Base-by-base conservation (phyloP, 331 rosid species). In the Prunus yedoensis region DNA sequence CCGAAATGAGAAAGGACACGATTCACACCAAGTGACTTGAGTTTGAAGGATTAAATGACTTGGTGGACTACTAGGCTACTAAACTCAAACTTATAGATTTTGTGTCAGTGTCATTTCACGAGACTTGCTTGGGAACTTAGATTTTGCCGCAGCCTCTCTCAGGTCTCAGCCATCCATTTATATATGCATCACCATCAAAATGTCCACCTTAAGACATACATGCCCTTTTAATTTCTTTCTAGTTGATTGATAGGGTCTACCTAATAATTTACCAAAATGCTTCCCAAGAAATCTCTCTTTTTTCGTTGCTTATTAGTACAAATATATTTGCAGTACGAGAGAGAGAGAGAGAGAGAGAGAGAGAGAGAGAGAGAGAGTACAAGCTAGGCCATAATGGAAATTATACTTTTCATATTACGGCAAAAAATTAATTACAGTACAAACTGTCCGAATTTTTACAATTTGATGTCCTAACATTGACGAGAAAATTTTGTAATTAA, bases 191-290 rank as follows among this genome's bases (percentile, higher is more conserved):
- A 32, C 77, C 56, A 20, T 72, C 74, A 38, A 59, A 60, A 61
- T n/a, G n/a, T 28, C 20, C 32, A 10, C 70, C 12, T 47, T n/a
- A n/a, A 28, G 9, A 3, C 32, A 27, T 3, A 41, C 47, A 53
- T 18, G 58, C 76, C 63, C 11, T 67, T 74, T 49, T 66, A 25
- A 74, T 35, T 49, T 38, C 47, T 68, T 66, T 82, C 50, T 28
- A 8, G 52, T 72, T 77, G 87, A 87, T 82, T 74, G 52, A 62
- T 75, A 71, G 87, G 79, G 85, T 87, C 67, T 80, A 87, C 90
- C 92, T 82, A 78, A 61, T 82, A 78, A 61, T 47, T 47, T 10
- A 35, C 59, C 59, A 73, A 59, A 60, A 38, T 72, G 68, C 41
- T 35, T 23, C 70, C 38, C 45, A 74, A 68, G 80, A 70, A 78